phyloP scores from a whole-genome alignment of 768 basidiomycete genomes.

The Rhodotorula diobovata region DNA sequence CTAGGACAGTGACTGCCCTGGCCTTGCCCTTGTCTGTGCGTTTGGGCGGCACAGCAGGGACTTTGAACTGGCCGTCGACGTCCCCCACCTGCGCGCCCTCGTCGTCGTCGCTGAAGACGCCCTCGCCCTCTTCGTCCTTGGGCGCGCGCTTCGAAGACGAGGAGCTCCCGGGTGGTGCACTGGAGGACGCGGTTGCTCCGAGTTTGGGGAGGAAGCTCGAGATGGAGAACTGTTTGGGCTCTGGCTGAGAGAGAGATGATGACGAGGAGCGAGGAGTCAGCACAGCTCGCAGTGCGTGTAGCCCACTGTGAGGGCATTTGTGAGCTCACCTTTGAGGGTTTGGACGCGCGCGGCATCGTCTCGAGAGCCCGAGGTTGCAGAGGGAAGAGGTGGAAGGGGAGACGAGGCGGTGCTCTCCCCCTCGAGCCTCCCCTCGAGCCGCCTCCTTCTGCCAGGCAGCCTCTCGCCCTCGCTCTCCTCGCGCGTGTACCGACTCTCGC shows the following conservation, averaged over 20 bases:
- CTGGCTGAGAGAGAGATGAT: background rate
- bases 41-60: background rate
- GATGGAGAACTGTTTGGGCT: constrained; percentile 20
- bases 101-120: background rate
- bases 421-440: too few species aligned
- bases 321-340: background rate
- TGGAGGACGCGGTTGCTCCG: background rate
- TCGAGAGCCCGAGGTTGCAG: background rate
- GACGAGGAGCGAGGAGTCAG: background rate
- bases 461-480: too few species aligned
- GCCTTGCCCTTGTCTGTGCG: background rate
- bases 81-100: background rate
- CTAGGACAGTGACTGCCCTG: background rate
- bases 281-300: too few species aligned
- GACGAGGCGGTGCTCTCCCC: background rate
- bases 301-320: background rate
- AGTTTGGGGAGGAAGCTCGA: constrained; percentile 25
- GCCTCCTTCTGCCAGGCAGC: too few species aligned
- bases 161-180: too few species aligned
- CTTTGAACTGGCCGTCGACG: constrained; percentile 1
- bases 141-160: background rate
- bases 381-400: background rate
- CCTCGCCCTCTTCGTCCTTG: background rate
- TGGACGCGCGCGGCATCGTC: background rate
- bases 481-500: too few species aligned